Conservation (phyloP, 2,329 filamentous ascomycete species). For the Colletotrichum eremochloae region DNA sequence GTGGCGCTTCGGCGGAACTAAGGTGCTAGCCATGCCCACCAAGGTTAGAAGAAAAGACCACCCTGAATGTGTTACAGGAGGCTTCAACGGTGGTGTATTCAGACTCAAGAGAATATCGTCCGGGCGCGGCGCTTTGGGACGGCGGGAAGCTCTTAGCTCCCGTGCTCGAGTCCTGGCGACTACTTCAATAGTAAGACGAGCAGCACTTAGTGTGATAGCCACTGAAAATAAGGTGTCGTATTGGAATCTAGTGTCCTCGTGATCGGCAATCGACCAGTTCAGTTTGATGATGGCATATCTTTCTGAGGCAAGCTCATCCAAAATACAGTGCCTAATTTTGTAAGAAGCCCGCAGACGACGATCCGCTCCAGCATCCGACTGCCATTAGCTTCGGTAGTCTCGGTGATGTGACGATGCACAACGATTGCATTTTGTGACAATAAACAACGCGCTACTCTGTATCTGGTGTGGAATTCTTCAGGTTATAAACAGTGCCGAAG, state of each 20-base stretch:
- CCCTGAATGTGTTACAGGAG: too few relatives aligned
- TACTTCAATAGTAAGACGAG: slow-evolving; percentile 2
- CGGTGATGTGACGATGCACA: slow-evolving; percentile 2
- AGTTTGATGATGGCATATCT: slow-evolving; percentile 3
- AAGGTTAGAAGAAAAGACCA: not conserved
- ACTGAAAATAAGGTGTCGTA: not conserved
- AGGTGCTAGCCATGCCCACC: not conserved
- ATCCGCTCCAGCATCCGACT: not conserved
- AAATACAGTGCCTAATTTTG: not conserved
- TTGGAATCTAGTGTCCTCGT: too few relatives aligned
- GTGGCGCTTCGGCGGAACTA: slow-evolving; percentile 11
- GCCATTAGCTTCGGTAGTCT: slow-evolving; percentile 4
- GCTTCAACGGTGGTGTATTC: not conserved
- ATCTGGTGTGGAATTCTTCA: too few relatives aligned
- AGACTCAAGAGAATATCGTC: not conserved
- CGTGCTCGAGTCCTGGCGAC: slow-evolving; percentile 8
- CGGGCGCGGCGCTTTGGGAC: not conserved
- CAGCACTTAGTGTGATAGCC: not conserved
- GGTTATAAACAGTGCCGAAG: slow-evolving; percentile 21
- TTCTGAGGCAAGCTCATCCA: not conserved
- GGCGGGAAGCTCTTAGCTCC: slow-evolving; percentile 2
- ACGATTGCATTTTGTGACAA: not conserved
- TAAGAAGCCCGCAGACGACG: not conserved
- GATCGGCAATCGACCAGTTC: not conserved
- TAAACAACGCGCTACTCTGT: not conserved